A percentile compares a stretch with the other conserved stretches of the same genome.
phyloP scores from a whole-genome alignment of 106 monocot species.

The Dendrobium officinale region DNA sequence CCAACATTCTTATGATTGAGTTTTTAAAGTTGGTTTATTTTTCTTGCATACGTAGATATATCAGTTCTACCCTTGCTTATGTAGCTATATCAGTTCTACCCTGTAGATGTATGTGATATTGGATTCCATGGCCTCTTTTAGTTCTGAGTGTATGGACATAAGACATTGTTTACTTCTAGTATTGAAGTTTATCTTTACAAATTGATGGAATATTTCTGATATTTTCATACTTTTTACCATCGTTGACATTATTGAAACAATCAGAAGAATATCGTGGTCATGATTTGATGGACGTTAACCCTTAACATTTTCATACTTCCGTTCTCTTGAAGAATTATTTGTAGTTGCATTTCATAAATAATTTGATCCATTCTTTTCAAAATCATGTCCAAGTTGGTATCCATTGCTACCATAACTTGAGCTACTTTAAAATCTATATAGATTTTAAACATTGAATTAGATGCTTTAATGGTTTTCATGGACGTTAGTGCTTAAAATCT shows the following conservation, averaged over 20 bases:
- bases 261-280: not conserved
- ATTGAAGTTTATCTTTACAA: not conserved
- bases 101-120: not conserved
- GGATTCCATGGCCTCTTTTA: not conserved
- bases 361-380: not conserved
- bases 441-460: not conserved
- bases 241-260: not conserved
- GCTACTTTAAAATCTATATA: not conserved
- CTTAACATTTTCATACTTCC: not conserved
- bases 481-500: not conserved
- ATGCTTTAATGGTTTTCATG: not conserved
- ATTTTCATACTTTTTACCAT: not conserved
- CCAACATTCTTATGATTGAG: no score
- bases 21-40: no score
- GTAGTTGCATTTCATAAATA: not conserved
- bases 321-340: not conserved
- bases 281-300: not conserved
- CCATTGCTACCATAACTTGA: not conserved
- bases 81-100: not conserved
- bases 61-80: not conserved
- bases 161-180: not conserved
- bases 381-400: not conserved
- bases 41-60: not conserved
- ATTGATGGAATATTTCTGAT: not conserved
- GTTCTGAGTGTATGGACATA: not conserved